Conservation (phyloP, 192 early-diverging fungal genomes). For the Backusella luteola region DNA sequence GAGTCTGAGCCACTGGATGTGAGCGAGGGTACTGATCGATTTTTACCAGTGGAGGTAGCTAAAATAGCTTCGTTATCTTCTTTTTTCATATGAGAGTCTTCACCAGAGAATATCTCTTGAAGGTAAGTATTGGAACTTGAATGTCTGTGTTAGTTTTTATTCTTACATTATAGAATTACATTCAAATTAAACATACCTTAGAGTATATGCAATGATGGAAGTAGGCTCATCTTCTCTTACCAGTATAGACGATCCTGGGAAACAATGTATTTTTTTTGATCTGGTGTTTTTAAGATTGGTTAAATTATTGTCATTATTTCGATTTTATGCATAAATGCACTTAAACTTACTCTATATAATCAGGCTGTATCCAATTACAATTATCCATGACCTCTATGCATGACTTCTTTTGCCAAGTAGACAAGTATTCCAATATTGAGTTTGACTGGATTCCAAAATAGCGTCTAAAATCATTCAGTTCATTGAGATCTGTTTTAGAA, state of each 20-base stretch:
- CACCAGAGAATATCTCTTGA: conserved; percentile 20
- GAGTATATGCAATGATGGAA: conserved; percentile 88
- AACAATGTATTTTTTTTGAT: conserved; percentile 57
- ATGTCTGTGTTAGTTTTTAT: neutral
- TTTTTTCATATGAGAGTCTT: neutral
- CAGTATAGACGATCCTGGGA: conserved; percentile 79
- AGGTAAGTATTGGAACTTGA: conserved; percentile 46
- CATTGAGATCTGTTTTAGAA: conserved; percentile 19
- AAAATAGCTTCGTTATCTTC: neutral
- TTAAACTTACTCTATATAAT: conserved; percentile 46
- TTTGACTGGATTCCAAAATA: conserved; percentile 37
- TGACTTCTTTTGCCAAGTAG: conserved; percentile 50
- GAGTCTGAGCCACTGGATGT: neutral
- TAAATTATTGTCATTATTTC: neutral
- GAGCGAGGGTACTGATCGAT: neutral
- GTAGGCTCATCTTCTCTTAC: conserved; percentile 87
- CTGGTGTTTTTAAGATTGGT: neutral
- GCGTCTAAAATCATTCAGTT: conserved; percentile 56
- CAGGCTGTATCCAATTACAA: conserved; percentile 50
- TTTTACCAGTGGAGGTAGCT: neutral
- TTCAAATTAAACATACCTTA: conserved; percentile 47
- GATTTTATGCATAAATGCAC: neutral
- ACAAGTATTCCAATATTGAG: conserved; percentile 37
- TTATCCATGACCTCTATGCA: conserved; percentile 20
- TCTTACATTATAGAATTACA: neutral